These are phyloP conservation scores for Myxozyma lipomycoides DNA, from an alignment of 805 yeast species.

Conservation along the genomic window DNA sequence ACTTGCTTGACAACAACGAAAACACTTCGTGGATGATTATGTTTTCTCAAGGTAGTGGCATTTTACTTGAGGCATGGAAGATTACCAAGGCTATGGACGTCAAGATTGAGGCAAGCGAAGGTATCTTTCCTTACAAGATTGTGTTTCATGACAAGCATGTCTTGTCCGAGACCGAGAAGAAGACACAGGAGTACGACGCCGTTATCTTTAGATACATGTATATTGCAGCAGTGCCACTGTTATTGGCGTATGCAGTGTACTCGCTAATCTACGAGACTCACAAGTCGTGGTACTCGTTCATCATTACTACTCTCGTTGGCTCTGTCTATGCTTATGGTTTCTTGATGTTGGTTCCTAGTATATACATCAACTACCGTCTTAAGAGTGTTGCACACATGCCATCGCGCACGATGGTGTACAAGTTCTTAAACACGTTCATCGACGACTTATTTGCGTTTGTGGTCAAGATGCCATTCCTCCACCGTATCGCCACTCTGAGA, in stretches of 20 bases:
- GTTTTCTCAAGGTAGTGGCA: conserved; percentile 40
- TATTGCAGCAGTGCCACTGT: conserved; percentile 39
- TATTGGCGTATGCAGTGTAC: conserved; percentile 40
- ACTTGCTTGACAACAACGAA: conserved; percentile 41
- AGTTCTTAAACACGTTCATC: conserved; percentile 43
- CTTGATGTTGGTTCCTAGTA: conserved; percentile 41
- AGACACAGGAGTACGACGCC: conserved; percentile 42
- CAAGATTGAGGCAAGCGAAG: conserved; percentile 28
- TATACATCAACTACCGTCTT: conserved; percentile 43
- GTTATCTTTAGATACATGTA: conserved; percentile 42
- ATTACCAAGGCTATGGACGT: conserved; percentile 40
- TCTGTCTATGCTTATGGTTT: conserved; percentile 45
- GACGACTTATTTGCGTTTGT: conserved; percentile 44
- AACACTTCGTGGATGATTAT: conserved; percentile 42
- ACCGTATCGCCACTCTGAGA: conserved; percentile 42
- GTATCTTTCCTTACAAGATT: conserved; percentile 29
- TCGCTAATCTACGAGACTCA: conserved; percentile 41
- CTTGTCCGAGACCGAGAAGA: conserved; percentile 39
- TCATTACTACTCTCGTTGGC: conserved; percentile 41
- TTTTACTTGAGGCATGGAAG: conserved; percentile 44
- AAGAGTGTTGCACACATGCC: conserved; percentile 45
- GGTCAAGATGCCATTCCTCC: conserved; percentile 44
- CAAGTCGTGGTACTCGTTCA: conserved; percentile 45
- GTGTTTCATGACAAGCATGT: conserved; percentile 37
- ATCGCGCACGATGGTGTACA: conserved; percentile 42